Base-by-base conservation (phyloP, 2,329 filamentous ascomycete species). In the Claviceps humidiphila region DNA sequence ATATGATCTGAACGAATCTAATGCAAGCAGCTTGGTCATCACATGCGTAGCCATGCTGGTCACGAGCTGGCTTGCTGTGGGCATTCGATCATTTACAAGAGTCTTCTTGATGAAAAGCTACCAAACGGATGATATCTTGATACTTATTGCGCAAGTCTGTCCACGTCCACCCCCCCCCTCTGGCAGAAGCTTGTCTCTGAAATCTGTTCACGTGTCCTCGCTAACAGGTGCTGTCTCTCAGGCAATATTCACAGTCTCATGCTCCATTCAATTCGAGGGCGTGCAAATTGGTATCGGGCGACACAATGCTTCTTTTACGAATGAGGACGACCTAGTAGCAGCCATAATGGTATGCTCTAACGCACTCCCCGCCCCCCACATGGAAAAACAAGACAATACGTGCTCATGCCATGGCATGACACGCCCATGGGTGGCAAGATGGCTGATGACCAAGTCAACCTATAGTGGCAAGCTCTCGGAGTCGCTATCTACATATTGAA, bases 51-150 rank as follows among this genome's bases (percentile, higher is more conserved):
- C 64, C 16, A 66, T 75, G 45, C 63, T 75, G 46, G 56, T 56
- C 17, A 55, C 73, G 17, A 72, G 65, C 47, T 73, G 69, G 66
- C 51, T 73, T 13, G 68, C 72, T 30, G 68, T 75, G 40, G 59
- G 62, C 14, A 59, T 75, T 44, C 65, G 73, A 52, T 66, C 61
- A n/a, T 74, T 74, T 59, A 73, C 72, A 13, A 65, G 72, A 53
- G 63, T 62, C 5, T 61, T 68, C 22, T 59, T 75, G 56, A 74
- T 70, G 55, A 72, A 70, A 40, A 64, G 64, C 50, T 74, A 76
- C 52, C 67, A 73, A 57, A 55, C 64, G n/a, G 75, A 78, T 60
- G 75, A 78, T 64, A 77, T 74, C 73, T 64, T 77, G 55, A 77
- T 78, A 74, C 56, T 77, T 44, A 58, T 70, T 53, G 68, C 70